Percentiles rank a stretch among this genome's conserved stretches.
phyloP scores from a whole-genome alignment of 1,284 basidiomycete genomes.

The Xerocomus minutiporus region DNA sequence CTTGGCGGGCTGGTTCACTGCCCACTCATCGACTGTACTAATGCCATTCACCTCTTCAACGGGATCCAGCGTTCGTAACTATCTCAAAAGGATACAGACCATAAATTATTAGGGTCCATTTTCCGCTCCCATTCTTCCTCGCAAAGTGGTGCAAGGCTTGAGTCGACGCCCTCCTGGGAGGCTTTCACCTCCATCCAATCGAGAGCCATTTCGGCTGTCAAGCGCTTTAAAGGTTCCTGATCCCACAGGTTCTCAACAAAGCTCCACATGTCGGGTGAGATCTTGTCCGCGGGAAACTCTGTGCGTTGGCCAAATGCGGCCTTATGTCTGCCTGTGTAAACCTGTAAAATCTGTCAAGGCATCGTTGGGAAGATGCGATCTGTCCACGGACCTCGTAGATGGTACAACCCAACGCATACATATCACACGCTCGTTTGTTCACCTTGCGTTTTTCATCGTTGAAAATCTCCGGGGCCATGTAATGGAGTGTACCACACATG shows the following conservation, averaged over 20 bases:
- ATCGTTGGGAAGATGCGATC: background rate
- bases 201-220: conserved; percentile 21
- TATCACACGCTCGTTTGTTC: conserved; percentile 28
- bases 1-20: too few species aligned
- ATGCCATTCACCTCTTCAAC: too few species aligned
- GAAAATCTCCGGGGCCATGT: conserved; percentile 26
- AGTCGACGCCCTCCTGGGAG: conserved; percentile 6
- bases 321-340: conserved; percentile 11
- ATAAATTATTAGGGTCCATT: conserved; percentile 9
- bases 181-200: conserved; percentile 19
- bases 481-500: conserved; percentile 17
- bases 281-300: conserved; percentile 9
- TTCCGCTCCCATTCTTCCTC: conserved; percentile 25
- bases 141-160: background rate
- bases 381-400: conserved; percentile 23
- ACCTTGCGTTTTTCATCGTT: conserved; percentile 9
- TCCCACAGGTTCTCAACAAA: conserved; percentile 27
- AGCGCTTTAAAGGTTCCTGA: conserved; percentile 11
- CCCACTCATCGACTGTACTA: too few species aligned
- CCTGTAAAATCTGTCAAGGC: conserved; percentile 6
- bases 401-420: conserved; percentile 31
- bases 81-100: conserved; percentile 7
- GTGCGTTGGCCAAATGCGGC: conserved; percentile 7
- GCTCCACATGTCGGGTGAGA: conserved; percentile 25
- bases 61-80: too few species aligned